phyloP scores from a whole-genome alignment of 805 yeast species.

The Schizosaccharomyces osmophilus region DNA sequence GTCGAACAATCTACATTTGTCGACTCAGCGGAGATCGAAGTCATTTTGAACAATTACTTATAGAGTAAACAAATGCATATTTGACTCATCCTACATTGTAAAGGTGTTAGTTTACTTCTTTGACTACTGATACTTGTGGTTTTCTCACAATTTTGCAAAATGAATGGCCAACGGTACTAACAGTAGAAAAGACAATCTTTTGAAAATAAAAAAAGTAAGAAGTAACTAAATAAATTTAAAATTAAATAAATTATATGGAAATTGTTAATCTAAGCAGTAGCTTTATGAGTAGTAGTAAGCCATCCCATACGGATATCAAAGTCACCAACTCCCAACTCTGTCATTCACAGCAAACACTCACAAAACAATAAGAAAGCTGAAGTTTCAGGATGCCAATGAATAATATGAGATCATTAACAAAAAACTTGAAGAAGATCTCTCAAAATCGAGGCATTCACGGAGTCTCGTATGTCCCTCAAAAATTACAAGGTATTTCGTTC shows the following conservation, averaged over 20 bases:
- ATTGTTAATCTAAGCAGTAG: neutral
- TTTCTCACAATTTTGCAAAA: too few species aligned
- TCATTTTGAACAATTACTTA: too few species aligned
- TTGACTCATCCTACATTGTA: too few species aligned
- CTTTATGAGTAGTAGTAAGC: neutral
- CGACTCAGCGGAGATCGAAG: too few species aligned
- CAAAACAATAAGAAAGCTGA: too few species aligned
- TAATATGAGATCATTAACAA: constrained; percentile 1
- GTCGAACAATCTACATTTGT: too few species aligned
- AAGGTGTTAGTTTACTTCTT: too few species aligned
- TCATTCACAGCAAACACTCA: neutral
- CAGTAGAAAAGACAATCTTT: too few species aligned
- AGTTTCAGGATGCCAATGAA: neutral
- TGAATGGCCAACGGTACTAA: too few species aligned
- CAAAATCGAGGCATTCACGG: neutral
- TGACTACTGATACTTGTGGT: too few species aligned
- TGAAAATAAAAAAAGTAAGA: neutral
- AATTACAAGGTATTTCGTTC: neutral
- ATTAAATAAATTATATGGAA: neutral
- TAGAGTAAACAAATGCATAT: too few species aligned
- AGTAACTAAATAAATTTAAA: neutral
- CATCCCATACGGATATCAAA: neutral
- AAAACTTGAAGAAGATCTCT: neutral
- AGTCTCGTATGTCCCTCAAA: neutral
- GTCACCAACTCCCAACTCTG: neutral